Evolutionary conservation across 139 green algal genomes (phyloP), one percentile per base, ranked within the genome.

Genomic region (Chlorella sp.): DNA sequence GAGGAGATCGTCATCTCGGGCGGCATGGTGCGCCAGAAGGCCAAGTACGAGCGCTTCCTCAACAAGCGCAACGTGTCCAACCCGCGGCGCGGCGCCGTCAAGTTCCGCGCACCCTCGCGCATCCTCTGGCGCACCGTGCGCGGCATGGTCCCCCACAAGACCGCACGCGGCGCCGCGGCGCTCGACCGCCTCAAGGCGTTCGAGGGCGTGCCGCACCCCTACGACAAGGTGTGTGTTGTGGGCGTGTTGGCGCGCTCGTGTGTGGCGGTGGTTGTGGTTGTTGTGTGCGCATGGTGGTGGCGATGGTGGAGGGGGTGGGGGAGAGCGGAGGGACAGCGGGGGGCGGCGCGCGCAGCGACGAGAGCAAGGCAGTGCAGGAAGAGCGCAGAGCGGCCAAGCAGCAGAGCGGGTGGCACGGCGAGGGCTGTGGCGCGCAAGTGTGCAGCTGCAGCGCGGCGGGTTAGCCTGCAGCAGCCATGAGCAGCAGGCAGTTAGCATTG

Each of bases 111-210:
- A 27, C 95, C 95, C 60, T 89, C 91, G 8, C 89, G 93, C 56
- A 98, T 98, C 73, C 87, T 98, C 68, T 98, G 92, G 92, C 87
- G 95, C 77, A 97, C 93, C 25, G 79, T 98, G 46, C 89, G 95
- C 68, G 95, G 95, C 51, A 99, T 99, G 96, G 77, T 99, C 29
- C 96, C 96, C 19, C 94, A 99, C 91, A 99, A 99, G 94, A 98
- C 93, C 35, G 67, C 87, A 61, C 91, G 96, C 66, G 96, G 96
- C 55, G 90, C 87, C 36, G 91, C 89, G 25, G 96, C 96, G n/a
- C 80, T 99, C 83, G 94, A 97, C 77, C 87, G 96, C 67, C 82
- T 99, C 31, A 98, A 98, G 93, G 75, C 31, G 40, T 99, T 95
- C 76, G 96, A 99, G 90, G 96, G 96, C 67, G 86, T 99, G 51